A percentile compares a stretch with the other conserved stretches of the same genome.
Conservation (phyloP, 2,329 filamentous ascomycete genomes). For the Paramyrothecium sp. region DNA sequence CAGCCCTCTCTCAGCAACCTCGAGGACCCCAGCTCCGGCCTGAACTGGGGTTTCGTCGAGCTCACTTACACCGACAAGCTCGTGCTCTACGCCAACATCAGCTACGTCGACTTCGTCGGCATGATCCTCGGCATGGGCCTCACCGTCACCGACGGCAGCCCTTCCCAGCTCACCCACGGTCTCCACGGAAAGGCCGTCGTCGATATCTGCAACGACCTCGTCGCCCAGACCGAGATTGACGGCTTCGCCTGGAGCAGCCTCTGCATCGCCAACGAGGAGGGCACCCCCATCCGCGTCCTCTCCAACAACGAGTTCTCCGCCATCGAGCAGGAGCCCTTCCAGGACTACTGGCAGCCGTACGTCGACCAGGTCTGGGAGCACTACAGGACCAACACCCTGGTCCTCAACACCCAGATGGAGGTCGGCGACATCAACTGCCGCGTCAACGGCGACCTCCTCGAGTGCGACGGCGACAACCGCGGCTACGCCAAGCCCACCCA, state of each 20-base stretch:
- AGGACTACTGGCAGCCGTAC: slow-evolving; percentile 42
- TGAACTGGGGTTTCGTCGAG: slow-evolving; percentile 51
- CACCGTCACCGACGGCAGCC: slow-evolving; percentile 28
- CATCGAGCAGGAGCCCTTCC: slow-evolving; percentile 31
- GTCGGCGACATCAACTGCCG: slow-evolving; percentile 38
- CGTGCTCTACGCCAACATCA: slow-evolving; percentile 47
- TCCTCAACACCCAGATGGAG: slow-evolving; percentile 40
- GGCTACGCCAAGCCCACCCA: slow-evolving; percentile 40
- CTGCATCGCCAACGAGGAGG: slow-evolving; percentile 35
- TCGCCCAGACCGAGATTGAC: slow-evolving; percentile 33
- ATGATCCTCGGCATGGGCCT: slow-evolving; percentile 50
- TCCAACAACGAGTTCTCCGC: slow-evolving; percentile 40
- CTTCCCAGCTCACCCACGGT: slow-evolving; percentile 36
- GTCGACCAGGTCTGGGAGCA: slow-evolving; percentile 45
- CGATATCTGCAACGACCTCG: slow-evolving; percentile 39
- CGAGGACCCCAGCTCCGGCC: slow-evolving; percentile 37
- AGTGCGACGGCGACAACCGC: slow-evolving; percentile 40
- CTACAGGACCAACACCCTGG: slow-evolving; percentile 35
- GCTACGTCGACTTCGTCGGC: slow-evolving; percentile 50
- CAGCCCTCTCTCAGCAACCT: slow-evolving; percentile 46
- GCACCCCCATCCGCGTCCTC: slow-evolving; percentile 39
- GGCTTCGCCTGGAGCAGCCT: slow-evolving; percentile 42
- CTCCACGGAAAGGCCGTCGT: slow-evolving; percentile 32
- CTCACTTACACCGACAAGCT: slow-evolving; percentile 38
- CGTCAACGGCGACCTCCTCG: slow-evolving; percentile 31